A percentile compares a stretch with the other conserved stretches of the same genome.
Evolutionary conservation across 1,284 basidiomycete species (phyloP).

Genomic region (Thecaphora frezii): DNA sequence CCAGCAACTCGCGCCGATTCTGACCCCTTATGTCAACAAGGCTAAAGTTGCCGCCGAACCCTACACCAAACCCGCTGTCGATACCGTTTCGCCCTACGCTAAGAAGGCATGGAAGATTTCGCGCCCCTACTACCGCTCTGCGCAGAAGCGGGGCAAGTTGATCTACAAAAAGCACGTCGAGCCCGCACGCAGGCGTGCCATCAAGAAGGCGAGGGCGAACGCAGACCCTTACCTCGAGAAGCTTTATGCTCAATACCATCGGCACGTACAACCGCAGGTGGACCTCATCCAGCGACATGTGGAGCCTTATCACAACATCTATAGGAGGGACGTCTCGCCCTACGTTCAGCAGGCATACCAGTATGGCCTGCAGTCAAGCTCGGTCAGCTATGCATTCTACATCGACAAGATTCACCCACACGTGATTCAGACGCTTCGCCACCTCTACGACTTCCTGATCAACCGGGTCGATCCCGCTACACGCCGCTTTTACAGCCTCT

Average conservation of each 20-base stretch:
- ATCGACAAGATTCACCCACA: constrained; percentile 49
- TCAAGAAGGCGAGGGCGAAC: constrained; percentile 39
- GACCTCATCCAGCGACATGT: constrained; percentile 35
- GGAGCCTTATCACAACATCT: constrained; percentile 53
- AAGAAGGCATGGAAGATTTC: constrained; percentile 29
- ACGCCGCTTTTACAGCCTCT: constrained; percentile 41
- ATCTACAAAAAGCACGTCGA: constrained; percentile 49
- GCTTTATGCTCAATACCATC: constrained; percentile 43
- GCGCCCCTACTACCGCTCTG: constrained; percentile 34
- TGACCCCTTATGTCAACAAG: constrained; percentile 30
- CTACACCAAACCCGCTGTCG: constrained; percentile 45
- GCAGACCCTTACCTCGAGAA: constrained; percentile 45
- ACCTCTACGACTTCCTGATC: constrained; percentile 40
- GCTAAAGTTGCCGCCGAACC: constrained; percentile 39
- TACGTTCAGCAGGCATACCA: constrained; percentile 39
- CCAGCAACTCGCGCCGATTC: constrained; percentile 38
- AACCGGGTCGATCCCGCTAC: constrained; percentile 43
- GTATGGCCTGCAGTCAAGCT: constrained; percentile 29
- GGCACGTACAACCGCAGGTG: constrained; percentile 49
- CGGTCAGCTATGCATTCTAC: constrained; percentile 41
- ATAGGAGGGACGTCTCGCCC: constrained; percentile 55
- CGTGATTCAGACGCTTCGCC: constrained; percentile 29
- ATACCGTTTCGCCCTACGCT: constrained; percentile 30
- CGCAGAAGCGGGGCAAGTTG: constrained; percentile 30
- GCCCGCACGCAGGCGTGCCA: constrained; percentile 34